Conservation (phyloP, 352 stramenopile species). For the Globisporangium megalacanthum region DNA sequence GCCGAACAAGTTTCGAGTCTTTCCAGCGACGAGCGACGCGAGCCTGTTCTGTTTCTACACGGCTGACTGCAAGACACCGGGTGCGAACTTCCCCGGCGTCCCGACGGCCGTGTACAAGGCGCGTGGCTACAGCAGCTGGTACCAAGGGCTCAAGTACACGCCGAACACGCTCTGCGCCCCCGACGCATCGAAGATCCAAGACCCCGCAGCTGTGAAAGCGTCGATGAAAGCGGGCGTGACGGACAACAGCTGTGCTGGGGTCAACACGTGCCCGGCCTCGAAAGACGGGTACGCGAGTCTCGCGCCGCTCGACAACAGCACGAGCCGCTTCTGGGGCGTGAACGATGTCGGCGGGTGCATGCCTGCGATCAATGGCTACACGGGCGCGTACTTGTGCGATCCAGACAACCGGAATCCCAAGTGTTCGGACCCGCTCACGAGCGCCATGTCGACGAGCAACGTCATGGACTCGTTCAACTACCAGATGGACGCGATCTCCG, state of each 20-base stretch:
- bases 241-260: constrained; percentile 40
- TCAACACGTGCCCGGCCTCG: constrained; percentile 35
- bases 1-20: constrained; percentile 34
- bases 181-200: constrained; percentile 24
- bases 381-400: constrained; percentile 55
- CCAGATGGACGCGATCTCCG: constrained; percentile 72
- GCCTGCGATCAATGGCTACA: constrained; percentile 54
- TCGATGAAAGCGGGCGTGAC: constrained; percentile 42
- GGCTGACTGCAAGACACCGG: constrained; percentile 32
- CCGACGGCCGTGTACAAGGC: constrained; percentile 31
- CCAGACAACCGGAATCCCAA: constrained; percentile 47
- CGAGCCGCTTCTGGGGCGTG: constrained; percentile 47
- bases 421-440: constrained; percentile 38
- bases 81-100: constrained; percentile 51
- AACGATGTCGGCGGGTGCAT: constrained; percentile 65
- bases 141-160: constrained; percentile 46
- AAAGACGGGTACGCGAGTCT: constrained; percentile 49
- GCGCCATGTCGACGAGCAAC: constrained; percentile 40
- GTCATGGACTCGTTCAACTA: constrained; percentile 58
- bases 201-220: constrained; percentile 30
- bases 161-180: constrained; percentile 44
- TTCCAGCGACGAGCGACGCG: constrained; percentile 2
- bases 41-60: constrained; percentile 36
- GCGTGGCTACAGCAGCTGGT: constrained; percentile 41
- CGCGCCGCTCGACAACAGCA: constrained; percentile 38